These are phyloP conservation scores for Diatrype stigma DNA, from an alignment of 2,329 filamentous ascomycete species.

Conservation along the genomic window DNA sequence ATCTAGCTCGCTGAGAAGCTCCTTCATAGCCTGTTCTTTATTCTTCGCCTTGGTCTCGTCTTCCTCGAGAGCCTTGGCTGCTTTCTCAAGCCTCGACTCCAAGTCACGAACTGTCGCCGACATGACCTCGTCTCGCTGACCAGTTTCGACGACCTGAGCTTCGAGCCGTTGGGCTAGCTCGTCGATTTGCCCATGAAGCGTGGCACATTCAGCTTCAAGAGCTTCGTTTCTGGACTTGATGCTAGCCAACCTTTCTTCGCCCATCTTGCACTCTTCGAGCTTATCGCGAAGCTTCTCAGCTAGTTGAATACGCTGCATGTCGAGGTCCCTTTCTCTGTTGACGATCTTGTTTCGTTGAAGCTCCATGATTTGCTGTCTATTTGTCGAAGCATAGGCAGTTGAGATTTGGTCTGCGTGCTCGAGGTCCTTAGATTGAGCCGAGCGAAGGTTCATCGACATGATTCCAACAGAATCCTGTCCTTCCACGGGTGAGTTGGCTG, in stretches of 20 bases:
- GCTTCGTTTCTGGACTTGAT: constrained; percentile 4
- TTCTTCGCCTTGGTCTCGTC: background rate
- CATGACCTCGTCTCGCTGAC: background rate
- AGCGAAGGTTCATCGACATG: background rate
- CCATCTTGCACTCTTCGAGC: constrained; percentile 1
- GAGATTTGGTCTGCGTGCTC: background rate
- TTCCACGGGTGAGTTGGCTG: background rate
- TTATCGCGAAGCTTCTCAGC: constrained; percentile 7
- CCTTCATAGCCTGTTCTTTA: background rate
- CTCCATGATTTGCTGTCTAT: background rate
- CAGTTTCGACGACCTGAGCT: background rate
- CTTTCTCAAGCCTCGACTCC: constrained; percentile 3
- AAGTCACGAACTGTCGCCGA: background rate
- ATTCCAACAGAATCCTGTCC: background rate
- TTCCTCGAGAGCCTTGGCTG: background rate
- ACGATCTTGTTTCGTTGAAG: background rate
- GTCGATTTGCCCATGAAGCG: constrained; percentile 2
- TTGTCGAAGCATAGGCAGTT: background rate
- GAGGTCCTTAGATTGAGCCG: background rate
- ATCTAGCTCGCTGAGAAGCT: background rate
- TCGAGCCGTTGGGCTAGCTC: constrained; percentile 1
- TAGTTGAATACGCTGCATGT: constrained; percentile 6
- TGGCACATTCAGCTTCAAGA: constrained; percentile 3
- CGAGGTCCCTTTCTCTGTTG: constrained; percentile 2
- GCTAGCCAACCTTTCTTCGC: constrained; percentile 6